Evolutionary conservation across 495 filamentous ascomycete genomes (phyloP), one percentile per base, ranked within the genome.

Genomic region (Terfezia claveryi): DNA sequence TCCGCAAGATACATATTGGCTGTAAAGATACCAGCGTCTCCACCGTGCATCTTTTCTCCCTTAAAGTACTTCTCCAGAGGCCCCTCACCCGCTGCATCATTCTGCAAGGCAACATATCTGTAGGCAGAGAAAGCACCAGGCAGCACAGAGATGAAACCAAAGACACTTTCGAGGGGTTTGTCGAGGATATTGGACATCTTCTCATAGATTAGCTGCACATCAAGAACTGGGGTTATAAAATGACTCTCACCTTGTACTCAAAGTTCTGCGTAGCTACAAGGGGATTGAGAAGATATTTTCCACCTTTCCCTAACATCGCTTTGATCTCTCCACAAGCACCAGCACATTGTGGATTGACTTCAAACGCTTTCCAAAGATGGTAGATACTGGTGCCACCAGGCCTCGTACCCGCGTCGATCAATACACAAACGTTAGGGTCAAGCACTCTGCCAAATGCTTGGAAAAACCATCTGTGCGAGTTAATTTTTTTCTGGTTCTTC

Each of bases 401-500:
- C 56, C 81, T 85, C 0, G 92, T 99, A 71, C 92, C 92, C 4
- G 89, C 91, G 69, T 99, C 92, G 60, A 99, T 80, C 55, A 99
- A 75, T 37, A 95, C 87, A 64, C 92, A 96, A 55, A 96, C 89
- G 60, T 95, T 96, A 10, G 92, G 92, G 50, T 99, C 80, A 17
- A 99, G 70, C 10, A 96, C 83, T 44, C 77, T 76, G 52, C 92
- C 92, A 67, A 99, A 99, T 0, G 89, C 92, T 64, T 94, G 83
- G 77, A 99, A 96, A 72, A 96, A 95, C 92, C 92, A 99, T 61
- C 92, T 73, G 66, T 99, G 92, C 2, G 89, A 95, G 66, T 99
- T 99, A 75, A 99, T 96, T 73, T 99, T 99, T 74, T 99, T 99
- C 73, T 94, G 87, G 65, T 99, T 99, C 74, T 95, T 93, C 68